A percentile compares a stretch with the other conserved stretches of the same genome.
Evolutionary conservation across 225 moss, liverwort and hornwort species (phyloP).

Genomic region (Marchantia paleacea): DNA sequence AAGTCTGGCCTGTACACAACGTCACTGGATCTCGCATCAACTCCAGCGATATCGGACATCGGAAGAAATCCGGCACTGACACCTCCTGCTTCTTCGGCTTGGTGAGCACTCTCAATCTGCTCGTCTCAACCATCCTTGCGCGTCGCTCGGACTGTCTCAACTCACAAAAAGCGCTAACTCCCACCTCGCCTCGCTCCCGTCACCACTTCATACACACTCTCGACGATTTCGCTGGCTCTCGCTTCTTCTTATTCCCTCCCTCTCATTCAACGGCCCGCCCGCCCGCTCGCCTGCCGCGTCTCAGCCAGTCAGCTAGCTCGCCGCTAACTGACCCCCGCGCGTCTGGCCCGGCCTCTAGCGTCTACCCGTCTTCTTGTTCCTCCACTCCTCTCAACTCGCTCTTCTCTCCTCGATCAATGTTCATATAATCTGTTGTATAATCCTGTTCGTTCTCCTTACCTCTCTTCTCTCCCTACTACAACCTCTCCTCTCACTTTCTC

Average conservation of each 20-base stretch:
- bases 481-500: not conserved
- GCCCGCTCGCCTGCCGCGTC: too few relatives aligned
- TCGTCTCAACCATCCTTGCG: conserved; percentile 39
- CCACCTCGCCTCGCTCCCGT: conserved; percentile 8
- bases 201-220: conserved; percentile 18
- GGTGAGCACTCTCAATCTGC: conserved; percentile 43
- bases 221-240: not conserved
- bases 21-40: conserved; percentile 90
- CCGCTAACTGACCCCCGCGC: not conserved
- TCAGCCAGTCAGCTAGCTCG: too few relatives aligned
- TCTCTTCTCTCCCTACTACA: not conserved
- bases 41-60: conserved; percentile 92
- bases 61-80: conserved; percentile 65
- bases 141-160: conserved; percentile 23
- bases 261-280: not conserved
- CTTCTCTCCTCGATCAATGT: conserved; percentile 1
- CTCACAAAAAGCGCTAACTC: conserved; percentile 5
- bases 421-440: conserved; percentile 9
- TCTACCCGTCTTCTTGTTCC: not conserved
- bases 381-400: not conserved
- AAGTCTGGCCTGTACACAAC: conserved; percentile 83
- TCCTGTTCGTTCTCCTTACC: not conserved
- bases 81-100: conserved; percentile 48
- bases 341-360: not conserved
- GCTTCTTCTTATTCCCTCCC: not conserved